phyloP scores from a whole-genome alignment of 768 basidiomycete species.

The Lactifluus volemus region DNA sequence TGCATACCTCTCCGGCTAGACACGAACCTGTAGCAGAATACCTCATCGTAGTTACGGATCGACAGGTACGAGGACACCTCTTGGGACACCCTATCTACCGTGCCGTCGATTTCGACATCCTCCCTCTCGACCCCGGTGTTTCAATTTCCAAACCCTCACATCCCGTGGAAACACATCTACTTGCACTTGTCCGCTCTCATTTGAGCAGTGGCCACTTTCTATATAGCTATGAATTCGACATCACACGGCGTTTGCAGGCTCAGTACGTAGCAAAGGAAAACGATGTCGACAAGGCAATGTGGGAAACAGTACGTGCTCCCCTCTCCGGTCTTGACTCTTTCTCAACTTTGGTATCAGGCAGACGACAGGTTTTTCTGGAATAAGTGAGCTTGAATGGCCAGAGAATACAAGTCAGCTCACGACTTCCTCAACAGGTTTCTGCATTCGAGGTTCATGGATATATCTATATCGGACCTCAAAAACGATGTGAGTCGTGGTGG shows the following conservation, averaged over 20 bases:
- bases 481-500: conserved; percentile 49
- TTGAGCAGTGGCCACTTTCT: conserved; percentile 71
- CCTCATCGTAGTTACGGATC: conserved; percentile 78
- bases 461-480: conserved; percentile 38
- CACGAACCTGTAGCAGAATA: conserved; percentile 66
- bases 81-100: conserved; percentile 83
- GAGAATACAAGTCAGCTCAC: conserved; percentile 4
- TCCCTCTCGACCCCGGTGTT: conserved; percentile 71
- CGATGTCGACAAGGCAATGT: conserved; percentile 50
- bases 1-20: background rate
- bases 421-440: conserved; percentile 33
- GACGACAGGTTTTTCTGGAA: conserved; percentile 99
- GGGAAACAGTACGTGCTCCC: conserved; percentile 59
- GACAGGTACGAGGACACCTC: conserved; percentile 68
- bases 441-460: conserved; percentile 54
- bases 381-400: conserved; percentile 36
- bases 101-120: conserved; percentile 84
- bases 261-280: conserved; percentile 56
- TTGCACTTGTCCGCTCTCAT: conserved; percentile 82
- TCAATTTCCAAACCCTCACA: conserved; percentile 63
- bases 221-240: conserved; percentile 86
- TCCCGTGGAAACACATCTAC: conserved; percentile 79
- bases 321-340: background rate
- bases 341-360: conserved; percentile 37
- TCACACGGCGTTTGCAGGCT: conserved; percentile 79